Percentiles rank a stretch among this genome's conserved stretches.
phyloP scores from a whole-genome alignment of 108 stramenopile genomes.

The Epithemia pelagica region DNA sequence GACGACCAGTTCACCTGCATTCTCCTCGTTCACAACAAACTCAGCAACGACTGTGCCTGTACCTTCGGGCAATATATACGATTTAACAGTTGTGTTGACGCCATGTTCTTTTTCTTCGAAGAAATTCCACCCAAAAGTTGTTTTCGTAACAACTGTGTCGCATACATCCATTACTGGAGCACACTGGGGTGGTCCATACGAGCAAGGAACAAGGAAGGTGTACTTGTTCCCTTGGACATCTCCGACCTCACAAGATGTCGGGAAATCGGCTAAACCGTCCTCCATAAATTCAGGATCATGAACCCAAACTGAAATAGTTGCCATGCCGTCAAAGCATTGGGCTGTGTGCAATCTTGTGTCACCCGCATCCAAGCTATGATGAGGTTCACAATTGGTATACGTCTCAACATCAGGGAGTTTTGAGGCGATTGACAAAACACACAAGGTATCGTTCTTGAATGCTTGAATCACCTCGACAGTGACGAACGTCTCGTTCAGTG shows the following conservation, averaged over 20 bases:
- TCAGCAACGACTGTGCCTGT: background rate
- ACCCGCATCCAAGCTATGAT: background rate
- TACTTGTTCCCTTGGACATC: background rate
- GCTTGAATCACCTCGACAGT: background rate
- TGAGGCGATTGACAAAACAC: background rate
- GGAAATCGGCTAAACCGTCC: too few species aligned
- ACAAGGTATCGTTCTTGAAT: background rate
- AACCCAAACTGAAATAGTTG: background rate
- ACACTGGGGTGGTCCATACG: background rate
- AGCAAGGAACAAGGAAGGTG: background rate
- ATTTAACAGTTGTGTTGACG: background rate
- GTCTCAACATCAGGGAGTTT: background rate
- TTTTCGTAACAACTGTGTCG: background rate
- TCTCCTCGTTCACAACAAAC: background rate
- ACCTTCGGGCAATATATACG: background rate
- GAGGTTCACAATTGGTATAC: background rate
- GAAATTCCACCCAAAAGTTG: background rate
- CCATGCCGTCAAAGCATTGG: background rate
- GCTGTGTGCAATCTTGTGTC: background rate
- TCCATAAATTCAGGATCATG: background rate
- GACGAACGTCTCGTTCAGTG: background rate
- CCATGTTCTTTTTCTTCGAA: background rate
- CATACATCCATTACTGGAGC: background rate
- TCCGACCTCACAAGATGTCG: too few species aligned
- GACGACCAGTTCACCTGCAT: background rate